Base-by-base conservation (phyloP, 2,329 filamentous ascomycete genomes). In the Thelonectria rubi region DNA sequence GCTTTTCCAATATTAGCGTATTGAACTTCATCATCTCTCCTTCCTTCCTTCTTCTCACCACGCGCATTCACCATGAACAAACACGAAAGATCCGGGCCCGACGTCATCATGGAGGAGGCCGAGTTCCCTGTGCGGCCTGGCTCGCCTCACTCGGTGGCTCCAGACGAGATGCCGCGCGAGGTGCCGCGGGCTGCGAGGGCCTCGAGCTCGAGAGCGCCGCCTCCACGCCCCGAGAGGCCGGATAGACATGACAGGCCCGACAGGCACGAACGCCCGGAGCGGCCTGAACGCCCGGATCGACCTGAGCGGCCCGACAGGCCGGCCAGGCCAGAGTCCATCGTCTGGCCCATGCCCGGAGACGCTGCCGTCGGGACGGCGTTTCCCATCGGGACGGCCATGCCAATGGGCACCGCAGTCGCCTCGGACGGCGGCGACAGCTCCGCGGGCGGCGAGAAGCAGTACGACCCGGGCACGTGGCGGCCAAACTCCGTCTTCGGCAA, bases 401-500 rank as follows among this genome's bases (percentile, higher is more conserved):
- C 45, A 20, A 46, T 46, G 20, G 42, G 42, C 10, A 46, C 18
- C 11, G 42, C 42, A 5, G 11, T 46, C 2, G 8, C 42, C 20
- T 21, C 14, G 42, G 42, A 80, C 51, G 78, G 75, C 43, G 51
- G 69, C 48, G 42, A 6, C 9, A 21, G 17, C 21, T n/a, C n/a
- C n/a, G n/a, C n/a, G n/a, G 11, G 14, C n/a, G 30, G 46, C 30
- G 48, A 57, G 11, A 57, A 26, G 9, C 37, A 43, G 14, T 53
- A 42, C 24, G 47, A 79, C 47, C 81, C 80, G 1, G 69, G 74
- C 18, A 73, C 57, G 18, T 85, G 83, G 10, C 78, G 82, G 4
- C 82, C 82, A 2, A 69, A 74, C 1, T 85, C 82, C 6, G 83
- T 81, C 68, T 81, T 80, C 55, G 82, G 76, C 3, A 39, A 40